Base-by-base conservation (phyloP, 1,139 yeast species). In the Yamadazyma diddensiae region DNA sequence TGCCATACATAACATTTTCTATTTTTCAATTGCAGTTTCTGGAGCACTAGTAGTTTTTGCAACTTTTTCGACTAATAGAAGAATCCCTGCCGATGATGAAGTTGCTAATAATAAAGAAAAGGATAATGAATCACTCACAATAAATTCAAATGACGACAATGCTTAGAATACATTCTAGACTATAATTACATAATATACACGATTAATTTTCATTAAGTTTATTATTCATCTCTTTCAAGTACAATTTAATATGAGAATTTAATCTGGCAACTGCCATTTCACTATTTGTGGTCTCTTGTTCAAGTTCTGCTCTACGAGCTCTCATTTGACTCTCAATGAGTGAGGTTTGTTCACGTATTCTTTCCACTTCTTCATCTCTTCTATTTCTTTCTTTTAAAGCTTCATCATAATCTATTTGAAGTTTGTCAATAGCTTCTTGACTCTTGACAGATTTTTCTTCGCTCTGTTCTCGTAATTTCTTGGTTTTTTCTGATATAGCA, bases 181-280 rank as follows among this genome's bases (percentile, higher is more conserved):
- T 15, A 9, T 15, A 24, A 24, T 15, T 24, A 24, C 27, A 15
- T 24, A 24, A 24, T 24, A 24, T 24, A 24, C 27, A 24, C 8
- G n/a, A 15, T 24, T 24, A 16, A 15, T 15, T n/a, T 5, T 22
- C 25, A 7, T 13, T 20, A 24, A 36, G 26, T 26, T 44, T 45
- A 26, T 39, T 46, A 28, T 35, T 43, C 50, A 47, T 47, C 33
- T 47, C 52, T 1, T 42, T 34, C 21, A 47, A 36, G 20, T 45
- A 45, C 15, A 42, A 29, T 24, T 33, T 42, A 20, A 42, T 34
- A 28, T 42, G 47, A 7, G 46, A 34, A 29, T 45, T 45, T 36
- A 82, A 61, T 37, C 71, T 65, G 21, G 73, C 72, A 24, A 79
- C 65, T 43, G 79, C 83, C 31, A 65, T 50, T 35, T 71, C 74